These are phyloP conservation scores for Fusarium pilosicola DNA, from an alignment of 2,329 filamentous ascomycete species.

Conservation along the genomic window DNA sequence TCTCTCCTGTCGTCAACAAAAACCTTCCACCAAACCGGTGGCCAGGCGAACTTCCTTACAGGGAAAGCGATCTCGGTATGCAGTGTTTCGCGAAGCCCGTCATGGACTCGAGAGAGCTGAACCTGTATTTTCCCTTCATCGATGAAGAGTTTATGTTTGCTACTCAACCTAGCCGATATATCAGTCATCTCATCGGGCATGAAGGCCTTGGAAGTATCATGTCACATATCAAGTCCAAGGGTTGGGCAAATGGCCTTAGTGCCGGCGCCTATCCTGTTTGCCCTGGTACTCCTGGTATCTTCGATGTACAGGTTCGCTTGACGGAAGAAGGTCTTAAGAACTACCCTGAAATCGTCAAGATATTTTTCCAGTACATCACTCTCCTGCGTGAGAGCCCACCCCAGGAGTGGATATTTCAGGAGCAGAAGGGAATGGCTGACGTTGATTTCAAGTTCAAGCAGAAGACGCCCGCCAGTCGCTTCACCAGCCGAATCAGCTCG, in stretches of 20 bases:
- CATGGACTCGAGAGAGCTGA: constrained; percentile 84
- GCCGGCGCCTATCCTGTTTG: constrained; percentile 81
- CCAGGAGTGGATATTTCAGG: constrained; percentile 92
- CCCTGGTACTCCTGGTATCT: constrained; percentile 79
- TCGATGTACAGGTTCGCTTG: constrained; percentile 80
- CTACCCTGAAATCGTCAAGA: constrained; percentile 83
- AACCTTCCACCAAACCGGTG: constrained; percentile 71
- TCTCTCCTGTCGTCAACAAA: constrained; percentile 84
- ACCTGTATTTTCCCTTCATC: constrained; percentile 84
- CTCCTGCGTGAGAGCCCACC: constrained; percentile 83
- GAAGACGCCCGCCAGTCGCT: constrained; percentile 88
- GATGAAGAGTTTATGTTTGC: constrained; percentile 85
- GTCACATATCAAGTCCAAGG: constrained; percentile 87
- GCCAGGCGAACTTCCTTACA: constrained; percentile 62
- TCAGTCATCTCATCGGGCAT: constrained; percentile 89
- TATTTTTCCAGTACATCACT: constrained; percentile 90
- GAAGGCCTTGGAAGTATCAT: constrained; percentile 93
- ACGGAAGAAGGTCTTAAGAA: constrained; percentile 85
- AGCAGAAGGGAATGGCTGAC: constrained; percentile 89
- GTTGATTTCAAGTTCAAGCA: constrained; percentile 96
- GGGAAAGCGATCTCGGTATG: constrained; percentile 63
- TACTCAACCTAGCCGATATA: constrained; percentile 84
- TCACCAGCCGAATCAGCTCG: constrained; percentile 86
- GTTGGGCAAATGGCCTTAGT: constrained; percentile 86
- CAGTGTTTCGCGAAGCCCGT: constrained; percentile 91